A percentile compares a stretch with the other conserved stretches of the same genome.
phyloP scores from a whole-genome alignment of 2,329 filamentous ascomycete species.

The Aspergillus ustus region DNA sequence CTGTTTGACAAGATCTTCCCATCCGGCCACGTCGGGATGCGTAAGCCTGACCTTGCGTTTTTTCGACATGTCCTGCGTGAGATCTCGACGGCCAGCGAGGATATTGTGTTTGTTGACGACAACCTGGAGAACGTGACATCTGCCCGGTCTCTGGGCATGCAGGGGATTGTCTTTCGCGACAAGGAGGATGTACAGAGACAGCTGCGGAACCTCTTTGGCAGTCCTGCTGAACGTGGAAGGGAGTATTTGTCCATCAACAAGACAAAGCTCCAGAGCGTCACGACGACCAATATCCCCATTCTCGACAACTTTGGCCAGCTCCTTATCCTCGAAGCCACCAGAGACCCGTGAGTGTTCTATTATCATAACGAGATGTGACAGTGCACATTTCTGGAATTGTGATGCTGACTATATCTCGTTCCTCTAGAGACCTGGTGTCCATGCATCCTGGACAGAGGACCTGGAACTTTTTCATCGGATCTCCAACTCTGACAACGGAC shows the following conservation, averaged over 20 bases:
- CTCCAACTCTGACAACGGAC: constrained; percentile 1
- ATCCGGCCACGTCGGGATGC: constrained; percentile 37
- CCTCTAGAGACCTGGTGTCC: constrained; percentile 16
- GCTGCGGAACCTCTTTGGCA: constrained; percentile 7
- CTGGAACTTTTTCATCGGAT: constrained; percentile 35
- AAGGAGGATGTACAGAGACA: background rate
- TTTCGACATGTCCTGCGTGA: constrained; percentile 37
- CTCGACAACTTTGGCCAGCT: constrained; percentile 36
- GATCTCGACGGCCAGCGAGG: constrained; percentile 19
- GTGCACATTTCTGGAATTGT: too few relatives aligned
- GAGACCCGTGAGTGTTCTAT: constrained; percentile 19
- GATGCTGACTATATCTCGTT: background rate
- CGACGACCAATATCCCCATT: constrained; percentile 27
- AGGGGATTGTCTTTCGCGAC: constrained; percentile 19
- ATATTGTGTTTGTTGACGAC: constrained; percentile 38
- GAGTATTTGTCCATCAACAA: constrained; percentile 9
- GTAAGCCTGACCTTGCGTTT: constrained; percentile 42
- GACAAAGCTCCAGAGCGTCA: constrained; percentile 23
- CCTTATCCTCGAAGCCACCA: constrained; percentile 31
- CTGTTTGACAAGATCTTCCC: constrained; percentile 43
- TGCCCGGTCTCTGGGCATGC: constrained; percentile 34
- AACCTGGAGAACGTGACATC: constrained; percentile 33
- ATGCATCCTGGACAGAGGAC: constrained; percentile 8
- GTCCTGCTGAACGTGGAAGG: constrained; percentile 13
- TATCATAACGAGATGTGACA: too few relatives aligned